A percentile compares a stretch with the other conserved stretches of the same genome.
Evolutionary conservation across 2,329 filamentous ascomycete genomes (phyloP).

Genomic region (Colletotrichum trifolii): DNA sequence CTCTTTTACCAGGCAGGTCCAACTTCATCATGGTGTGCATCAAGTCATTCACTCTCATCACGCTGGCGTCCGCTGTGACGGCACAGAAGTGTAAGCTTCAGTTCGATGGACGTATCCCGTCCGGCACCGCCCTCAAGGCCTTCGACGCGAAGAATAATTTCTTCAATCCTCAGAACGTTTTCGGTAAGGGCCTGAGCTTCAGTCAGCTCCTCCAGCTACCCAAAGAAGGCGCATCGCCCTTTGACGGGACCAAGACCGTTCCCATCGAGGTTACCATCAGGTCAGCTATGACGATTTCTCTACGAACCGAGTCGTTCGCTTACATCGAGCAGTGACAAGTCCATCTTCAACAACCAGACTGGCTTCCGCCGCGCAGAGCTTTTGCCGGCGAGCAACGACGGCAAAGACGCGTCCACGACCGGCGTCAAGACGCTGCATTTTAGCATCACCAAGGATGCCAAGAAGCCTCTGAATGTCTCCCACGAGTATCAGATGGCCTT

Average conservation of each 20-base stretch:
- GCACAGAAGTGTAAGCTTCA: conserved; percentile 47
- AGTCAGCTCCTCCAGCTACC: conserved; percentile 62
- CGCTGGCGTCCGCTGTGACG: conserved; percentile 14
- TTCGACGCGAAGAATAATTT: conserved; percentile 57
- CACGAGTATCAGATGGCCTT: conserved; percentile 71
- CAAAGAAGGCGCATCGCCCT: conserved; percentile 45
- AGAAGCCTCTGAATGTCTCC: conserved; percentile 64
- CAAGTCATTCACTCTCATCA: conserved; percentile 24
- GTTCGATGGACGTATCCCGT: conserved; percentile 59
- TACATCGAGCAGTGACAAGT: conserved; percentile 55
- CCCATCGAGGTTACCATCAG: conserved; percentile 65
- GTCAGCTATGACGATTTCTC: not conserved
- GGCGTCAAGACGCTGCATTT: conserved; percentile 73
- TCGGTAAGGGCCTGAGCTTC: conserved; percentile 63
- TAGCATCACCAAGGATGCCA: conserved; percentile 63
- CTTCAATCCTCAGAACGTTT: conserved; percentile 63
- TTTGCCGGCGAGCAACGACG: conserved; percentile 59
- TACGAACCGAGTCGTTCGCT: not conserved
- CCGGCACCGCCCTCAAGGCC: conserved; percentile 47
- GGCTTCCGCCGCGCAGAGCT: conserved; percentile 72
- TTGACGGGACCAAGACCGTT: conserved; percentile 54
- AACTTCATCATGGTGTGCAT: conserved; percentile 25
- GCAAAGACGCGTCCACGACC: conserved; percentile 60
- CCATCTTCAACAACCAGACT: conserved; percentile 69
- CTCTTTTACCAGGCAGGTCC: conserved; percentile 32